These are phyloP conservation scores for Aspergillus sp. DNA, from an alignment of 2,329 filamentous ascomycete species.

Conservation along the genomic window DNA sequence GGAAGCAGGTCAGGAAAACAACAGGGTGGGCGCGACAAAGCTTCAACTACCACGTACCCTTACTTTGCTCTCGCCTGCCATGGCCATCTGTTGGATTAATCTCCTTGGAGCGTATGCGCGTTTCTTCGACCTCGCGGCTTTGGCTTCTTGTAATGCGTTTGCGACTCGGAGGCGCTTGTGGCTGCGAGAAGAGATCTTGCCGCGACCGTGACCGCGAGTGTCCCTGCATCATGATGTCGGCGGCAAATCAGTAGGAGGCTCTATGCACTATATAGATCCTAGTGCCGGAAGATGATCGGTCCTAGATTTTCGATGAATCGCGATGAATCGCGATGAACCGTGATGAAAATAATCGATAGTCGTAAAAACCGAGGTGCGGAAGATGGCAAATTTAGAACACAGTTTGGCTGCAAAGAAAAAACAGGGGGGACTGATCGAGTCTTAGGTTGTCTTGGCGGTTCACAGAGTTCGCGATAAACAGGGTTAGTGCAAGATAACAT, in stretches of 20 bases:
- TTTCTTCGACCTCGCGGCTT: constrained; percentile 34
- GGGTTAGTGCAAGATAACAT: background rate
- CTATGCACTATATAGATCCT: background rate
- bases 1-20: background rate
- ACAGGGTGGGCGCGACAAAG: background rate
- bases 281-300: background rate
- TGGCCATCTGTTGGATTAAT: background rate
- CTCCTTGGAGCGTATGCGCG: background rate
- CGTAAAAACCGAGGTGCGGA: background rate
- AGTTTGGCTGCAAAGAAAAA: background rate
- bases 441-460: background rate
- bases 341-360: background rate
- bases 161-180: background rate
- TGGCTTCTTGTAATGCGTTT: constrained; percentile 38
- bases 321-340: background rate
- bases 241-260: background rate
- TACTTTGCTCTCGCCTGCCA: constrained; percentile 7
- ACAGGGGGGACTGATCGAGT: background rate
- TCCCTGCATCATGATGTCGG: background rate
- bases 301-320: background rate
- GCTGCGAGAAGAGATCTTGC: background rate
- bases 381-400: background rate
- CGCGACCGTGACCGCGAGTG: constrained; percentile 2
- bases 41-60: constrained; percentile 1
- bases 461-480: background rate